Evolutionary conservation across 1,284 basidiomycete genomes (phyloP), one percentile per base, ranked within the genome.

Genomic region (Tilletia indica): DNA sequence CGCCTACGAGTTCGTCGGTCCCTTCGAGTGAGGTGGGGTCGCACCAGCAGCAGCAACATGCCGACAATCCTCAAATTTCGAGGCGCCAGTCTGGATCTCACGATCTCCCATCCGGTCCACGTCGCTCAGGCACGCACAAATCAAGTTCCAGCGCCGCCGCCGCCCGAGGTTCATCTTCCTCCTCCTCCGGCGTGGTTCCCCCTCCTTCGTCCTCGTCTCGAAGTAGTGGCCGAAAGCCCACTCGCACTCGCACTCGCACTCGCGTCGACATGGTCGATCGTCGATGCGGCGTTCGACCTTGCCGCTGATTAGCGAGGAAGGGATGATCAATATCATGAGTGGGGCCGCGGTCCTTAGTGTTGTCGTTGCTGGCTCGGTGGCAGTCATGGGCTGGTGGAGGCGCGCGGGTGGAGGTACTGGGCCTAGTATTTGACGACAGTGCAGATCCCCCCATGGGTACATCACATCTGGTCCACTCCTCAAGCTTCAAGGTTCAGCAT

Each of bases 281-380:
- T 64, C 61, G 61, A 34, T 64, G 31, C 61, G 61, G 9, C 31
- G 61, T 5, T 64, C 61, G 12, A 64, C 31, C 8, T 34, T 64
- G 36, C 61, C 61, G 61, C 34, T 64, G 36, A 64, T 48, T 31
- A 54, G 36, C 67, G 71, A 72, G 39, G 54, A 68, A 45, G 71
- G 71, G 42, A 34, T 72, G n/a, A 67, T 72, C 66, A 61, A 68
- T 48, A 61, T 73, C 34, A 38, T 73, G 25, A 71, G 72, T 36
- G 38, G 61, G 12, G 72, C 72, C 19, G 72, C 72, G 34, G 47
- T 73, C 19, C 51, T 73, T 14, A 71, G 69, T 51, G 61, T 73
- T 51, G 63, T 70, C 11, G 72, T 73, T 3, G 72, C 72, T 36
- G 72, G 72, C 9, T 45, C 61, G 25, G 69, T 73, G n/a, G 72